Percentiles rank a stretch among this genome's conserved stretches.
Conservation (phyloP, 805 yeast species). For the Candida adriatica region DNA sequence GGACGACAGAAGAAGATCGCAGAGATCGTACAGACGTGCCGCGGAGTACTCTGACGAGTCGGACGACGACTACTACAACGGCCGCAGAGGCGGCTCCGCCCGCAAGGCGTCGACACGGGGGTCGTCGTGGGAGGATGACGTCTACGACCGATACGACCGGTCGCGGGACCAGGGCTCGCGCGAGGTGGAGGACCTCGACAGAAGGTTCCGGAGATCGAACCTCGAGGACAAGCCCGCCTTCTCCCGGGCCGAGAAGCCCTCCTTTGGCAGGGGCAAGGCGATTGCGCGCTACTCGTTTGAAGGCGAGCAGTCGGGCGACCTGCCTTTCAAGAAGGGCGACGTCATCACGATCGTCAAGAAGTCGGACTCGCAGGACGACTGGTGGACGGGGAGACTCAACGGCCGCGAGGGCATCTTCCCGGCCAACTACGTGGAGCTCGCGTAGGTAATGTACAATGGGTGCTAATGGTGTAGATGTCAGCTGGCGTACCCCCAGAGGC, state of each 20-base stretch:
- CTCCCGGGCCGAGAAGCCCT: constrained; percentile 36
- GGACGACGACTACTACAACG: constrained; percentile 36
- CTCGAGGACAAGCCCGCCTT: constrained; percentile 33
- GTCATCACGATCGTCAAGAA: constrained; percentile 80
- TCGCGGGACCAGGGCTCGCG: constrained; percentile 9
- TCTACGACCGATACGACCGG: constrained; percentile 51
- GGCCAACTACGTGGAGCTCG: constrained; percentile 88
- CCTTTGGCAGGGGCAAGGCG: constrained; percentile 55
- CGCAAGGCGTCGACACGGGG: constrained; percentile 19
- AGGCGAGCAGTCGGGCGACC: constrained; percentile 91
- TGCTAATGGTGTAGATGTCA: no score
- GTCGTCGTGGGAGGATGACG: constrained; percentile 83
- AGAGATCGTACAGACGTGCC: constrained; percentile 14
- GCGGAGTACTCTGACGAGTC: constrained; percentile 23
- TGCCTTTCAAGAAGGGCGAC: constrained; percentile 92
- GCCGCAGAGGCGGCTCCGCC: constrained; percentile 6
- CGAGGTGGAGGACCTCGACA: constrained; percentile 31
- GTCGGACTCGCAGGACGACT: constrained; percentile 85
- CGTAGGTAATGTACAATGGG: constrained; percentile 13
- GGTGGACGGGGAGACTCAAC: constrained; percentile 96
- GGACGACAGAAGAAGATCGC: constrained; percentile 23
- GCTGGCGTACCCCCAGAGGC: no score
- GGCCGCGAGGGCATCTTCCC: constrained; percentile 92
- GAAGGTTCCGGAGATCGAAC: constrained; percentile 34
- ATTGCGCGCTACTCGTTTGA: constrained; percentile 83